These are phyloP conservation scores for Leptomonas pyrrhocoris DNA, from an alignment of 208 protist species.

Conservation along the genomic window DNA sequence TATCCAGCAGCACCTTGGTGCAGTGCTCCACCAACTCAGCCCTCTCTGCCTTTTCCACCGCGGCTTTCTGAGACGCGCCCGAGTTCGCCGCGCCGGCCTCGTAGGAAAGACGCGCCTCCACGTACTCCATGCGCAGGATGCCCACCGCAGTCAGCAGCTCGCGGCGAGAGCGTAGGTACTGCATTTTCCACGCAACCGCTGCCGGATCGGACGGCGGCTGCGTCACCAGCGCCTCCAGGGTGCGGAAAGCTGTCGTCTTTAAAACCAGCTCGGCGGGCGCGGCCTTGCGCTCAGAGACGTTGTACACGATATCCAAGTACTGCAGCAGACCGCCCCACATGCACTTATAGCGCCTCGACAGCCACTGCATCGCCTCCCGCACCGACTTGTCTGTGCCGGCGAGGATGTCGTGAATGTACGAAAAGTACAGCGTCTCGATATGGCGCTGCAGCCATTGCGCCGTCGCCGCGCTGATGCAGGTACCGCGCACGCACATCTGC, in stretches of 20 bases:
- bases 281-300: constrained; percentile 19
- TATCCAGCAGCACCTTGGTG: constrained; percentile 20
- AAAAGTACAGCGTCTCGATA: constrained; percentile 52
- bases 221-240: constrained; percentile 14
- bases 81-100: neutral
- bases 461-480: constrained; percentile 56
- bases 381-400: constrained; percentile 41
- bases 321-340: constrained; percentile 70
- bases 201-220: constrained; percentile 20
- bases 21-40: constrained; percentile 17
- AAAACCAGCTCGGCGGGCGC: neutral
- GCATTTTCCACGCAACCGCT: constrained; percentile 61
- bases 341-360: constrained; percentile 76
- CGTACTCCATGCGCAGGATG: constrained; percentile 73
- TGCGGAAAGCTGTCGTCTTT: neutral
- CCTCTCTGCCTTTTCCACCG: constrained; percentile 15
- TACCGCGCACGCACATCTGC: constrained; percentile 63
- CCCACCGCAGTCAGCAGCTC: constrained; percentile 52
- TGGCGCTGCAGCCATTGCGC: constrained; percentile 34
- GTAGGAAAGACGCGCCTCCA: constrained; percentile 34
- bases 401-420: constrained; percentile 52
- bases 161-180: constrained; percentile 47
- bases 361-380: constrained; percentile 32
- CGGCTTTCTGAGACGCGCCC: neutral
- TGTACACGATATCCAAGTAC: constrained; percentile 63